Percentiles rank a stretch among this genome's conserved stretches.
Conservation (phyloP, 345 rosid genomes). For the Hibiscus trionum region DNA sequence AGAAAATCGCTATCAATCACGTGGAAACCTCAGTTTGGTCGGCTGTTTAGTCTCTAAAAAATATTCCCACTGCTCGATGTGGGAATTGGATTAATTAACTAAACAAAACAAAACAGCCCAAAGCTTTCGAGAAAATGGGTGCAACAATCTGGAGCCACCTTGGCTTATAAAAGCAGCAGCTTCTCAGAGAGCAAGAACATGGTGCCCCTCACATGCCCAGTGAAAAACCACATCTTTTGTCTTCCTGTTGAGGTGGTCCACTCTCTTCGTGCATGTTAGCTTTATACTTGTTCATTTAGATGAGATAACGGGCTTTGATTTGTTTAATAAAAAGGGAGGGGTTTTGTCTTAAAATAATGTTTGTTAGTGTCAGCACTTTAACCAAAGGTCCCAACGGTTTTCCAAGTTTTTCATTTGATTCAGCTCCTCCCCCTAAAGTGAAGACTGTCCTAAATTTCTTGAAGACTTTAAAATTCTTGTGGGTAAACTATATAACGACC, state of each 20-base stretch:
- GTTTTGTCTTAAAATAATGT: background rate
- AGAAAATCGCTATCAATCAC: constrained; percentile 39
- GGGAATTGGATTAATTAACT: constrained; percentile 22
- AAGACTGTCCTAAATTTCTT: constrained; percentile 22
- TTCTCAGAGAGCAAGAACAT: constrained; percentile 9
- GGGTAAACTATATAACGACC: no score
- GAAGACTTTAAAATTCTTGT: background rate
- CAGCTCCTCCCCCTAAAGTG: constrained; percentile 12
- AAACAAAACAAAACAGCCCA: background rate
- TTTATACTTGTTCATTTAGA: constrained; percentile 13
- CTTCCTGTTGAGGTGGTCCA: constrained; percentile 35
- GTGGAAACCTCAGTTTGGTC: constrained; percentile 42
- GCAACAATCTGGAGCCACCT: constrained; percentile 31
- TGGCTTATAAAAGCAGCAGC: constrained; percentile 18
- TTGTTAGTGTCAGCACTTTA: constrained; percentile 14
- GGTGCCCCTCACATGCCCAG: constrained; percentile 42
- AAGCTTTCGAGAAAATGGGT: constrained; percentile 22
- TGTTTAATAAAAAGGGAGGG: constrained; percentile 16
- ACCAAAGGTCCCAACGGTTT: constrained; percentile 14
- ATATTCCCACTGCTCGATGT: constrained; percentile 26
- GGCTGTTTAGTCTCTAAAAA: constrained; percentile 27
- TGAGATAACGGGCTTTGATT: constrained; percentile 17
- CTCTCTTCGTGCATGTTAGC: constrained; percentile 5
- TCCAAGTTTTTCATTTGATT: constrained; percentile 13
- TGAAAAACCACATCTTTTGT: background rate